Percentiles rank a stretch among this genome's conserved stretches.
These are phyloP conservation scores for Fragosphaeria purpurea DNA, from an alignment of 2,329 filamentous ascomycete species.

Conservation along the genomic window DNA sequence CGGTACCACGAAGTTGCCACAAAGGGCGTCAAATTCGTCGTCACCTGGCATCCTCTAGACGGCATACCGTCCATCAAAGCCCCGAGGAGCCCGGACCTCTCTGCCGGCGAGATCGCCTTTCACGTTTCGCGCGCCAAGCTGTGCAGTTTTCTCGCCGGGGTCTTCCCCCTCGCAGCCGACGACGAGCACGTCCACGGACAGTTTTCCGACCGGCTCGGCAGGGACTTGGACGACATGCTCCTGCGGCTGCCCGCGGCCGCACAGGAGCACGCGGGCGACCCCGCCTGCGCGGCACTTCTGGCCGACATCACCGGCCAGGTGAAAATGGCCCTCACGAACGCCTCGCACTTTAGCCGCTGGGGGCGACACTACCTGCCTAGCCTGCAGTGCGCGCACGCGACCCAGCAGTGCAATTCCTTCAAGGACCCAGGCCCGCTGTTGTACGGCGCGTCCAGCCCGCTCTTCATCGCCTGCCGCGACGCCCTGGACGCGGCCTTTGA, in stretches of 20 bases:
- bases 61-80: background rate
- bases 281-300: conserved; percentile 35
- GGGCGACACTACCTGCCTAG: conserved; percentile 48
- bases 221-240: conserved; percentile 6
- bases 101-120: conserved; percentile 32
- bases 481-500: conserved; percentile 40
- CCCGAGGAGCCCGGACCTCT: conserved; percentile 12
- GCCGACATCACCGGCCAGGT: conserved; percentile 45
- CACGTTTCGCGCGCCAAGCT: conserved; percentile 41
- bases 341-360: conserved; percentile 37
- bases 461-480: conserved; percentile 42
- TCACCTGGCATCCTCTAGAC: background rate
- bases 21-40: too few relatives aligned
- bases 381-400: conserved; percentile 43
- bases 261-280: conserved; percentile 18
- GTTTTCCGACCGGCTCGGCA: background rate
- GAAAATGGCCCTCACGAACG: conserved; percentile 31
- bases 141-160: conserved; percentile 36
- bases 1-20: conserved; percentile 22
- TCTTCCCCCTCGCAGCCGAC: conserved; percentile 31
- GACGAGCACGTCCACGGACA: conserved; percentile 24
- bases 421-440: conserved; percentile 48
- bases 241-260: conserved; percentile 2
- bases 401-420: conserved; percentile 52
- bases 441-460: conserved; percentile 39